Base-by-base conservation (phyloP, 2,329 filamentous ascomycete species). In the Trichoderma sp. region DNA sequence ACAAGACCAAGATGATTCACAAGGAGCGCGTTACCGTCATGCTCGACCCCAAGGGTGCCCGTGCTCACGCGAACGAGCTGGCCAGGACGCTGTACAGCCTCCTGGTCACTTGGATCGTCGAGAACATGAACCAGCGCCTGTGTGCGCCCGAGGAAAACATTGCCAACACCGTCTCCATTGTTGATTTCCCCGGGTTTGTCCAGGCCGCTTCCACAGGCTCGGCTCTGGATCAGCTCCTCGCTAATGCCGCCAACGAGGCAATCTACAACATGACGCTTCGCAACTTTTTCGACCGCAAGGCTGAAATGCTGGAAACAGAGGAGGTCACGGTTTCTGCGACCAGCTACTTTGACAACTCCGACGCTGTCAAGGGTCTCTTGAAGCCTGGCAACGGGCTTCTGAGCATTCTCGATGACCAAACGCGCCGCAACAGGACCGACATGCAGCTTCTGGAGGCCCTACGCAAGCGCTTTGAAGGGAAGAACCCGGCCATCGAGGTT, bases 1-100 rank as follows among this genome's bases (percentile, higher is more conserved):
- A 97, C 82, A 96, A 96, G 80, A 98, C 93, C 21, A 97, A 96
- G 82, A 97, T 95, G 71, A 89, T 99, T 64, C 91, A 96, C 74
- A 90, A 93, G 68, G 95, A 99, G 81, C 90, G 95, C 63, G 95
- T 99, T n/a, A 99, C 95, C 0, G 91, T 99, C 69, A 96, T 99
- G 93, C 85, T 99, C 41, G 95, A 99, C 74, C 92, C 94, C 7
- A 88, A 88, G 65, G 95, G 95, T 45, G 95, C 95, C 52, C 89
- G 93, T 58, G 89, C 88, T 45, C 97, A 97, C 71, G 95, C 95
- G 17, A 93, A 98, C 73, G 95, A 98, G 77, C 85, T 99, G 56
- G 93, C 95, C 5, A 86, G 94, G 59, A 97, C 94, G 0, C 81
- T 99, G 0, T 99, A 99, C 79, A 94, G 93, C 5, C 87, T 99